These are phyloP conservation scores for Coniella vitis DNA, from an alignment of 2,329 filamentous ascomycete species.

Conservation along the genomic window DNA sequence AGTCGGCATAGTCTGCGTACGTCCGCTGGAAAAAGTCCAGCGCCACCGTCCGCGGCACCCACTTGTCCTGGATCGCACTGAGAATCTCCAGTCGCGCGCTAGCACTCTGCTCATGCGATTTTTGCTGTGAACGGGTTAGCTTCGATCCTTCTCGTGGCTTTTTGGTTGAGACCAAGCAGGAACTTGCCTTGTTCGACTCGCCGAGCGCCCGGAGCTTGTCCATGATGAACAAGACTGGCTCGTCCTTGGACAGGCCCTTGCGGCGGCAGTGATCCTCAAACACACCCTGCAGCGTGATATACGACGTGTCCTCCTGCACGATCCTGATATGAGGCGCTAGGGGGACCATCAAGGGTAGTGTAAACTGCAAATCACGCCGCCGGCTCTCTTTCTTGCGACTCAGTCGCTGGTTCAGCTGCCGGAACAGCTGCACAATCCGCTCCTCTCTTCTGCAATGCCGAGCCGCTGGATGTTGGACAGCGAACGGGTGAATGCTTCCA, in stretches of 20 bases:
- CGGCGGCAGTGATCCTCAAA: slow-evolving; percentile 95
- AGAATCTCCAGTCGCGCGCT: slow-evolving; percentile 85
- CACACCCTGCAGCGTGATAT: slow-evolving; percentile 87
- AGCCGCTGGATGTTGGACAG: slow-evolving; percentile 90
- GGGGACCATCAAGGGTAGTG: slow-evolving; percentile 90
- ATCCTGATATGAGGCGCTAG: slow-evolving; percentile 91
- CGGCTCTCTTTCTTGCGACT: slow-evolving; percentile 91
- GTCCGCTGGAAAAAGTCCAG: slow-evolving; percentile 84
- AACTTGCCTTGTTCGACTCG: slow-evolving; percentile 59
- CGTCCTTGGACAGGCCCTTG: slow-evolving; percentile 84
- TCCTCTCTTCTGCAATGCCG: slow-evolving; percentile 91
- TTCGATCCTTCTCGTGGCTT: not conserved
- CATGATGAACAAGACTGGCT: slow-evolving; percentile 90
- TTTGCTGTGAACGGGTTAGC: slow-evolving; percentile 35
- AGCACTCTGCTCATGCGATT: slow-evolving; percentile 60
- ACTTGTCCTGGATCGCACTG: slow-evolving; percentile 87
- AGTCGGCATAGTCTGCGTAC: slow-evolving; percentile 85
- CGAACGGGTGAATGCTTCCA: slow-evolving; percentile 93
- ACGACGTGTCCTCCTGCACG: slow-evolving; percentile 91
- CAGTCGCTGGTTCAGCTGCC: slow-evolving; percentile 91
- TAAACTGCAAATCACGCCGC: slow-evolving; percentile 90
- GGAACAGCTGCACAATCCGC: slow-evolving; percentile 90
- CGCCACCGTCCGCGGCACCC: slow-evolving; percentile 75
- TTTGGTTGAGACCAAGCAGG: no score
- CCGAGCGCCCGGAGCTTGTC: slow-evolving; percentile 78